Evolutionary conservation across 2,329 filamentous ascomycete species (phyloP).

Genomic region (Ophiostoma himal-ulmi): DNA sequence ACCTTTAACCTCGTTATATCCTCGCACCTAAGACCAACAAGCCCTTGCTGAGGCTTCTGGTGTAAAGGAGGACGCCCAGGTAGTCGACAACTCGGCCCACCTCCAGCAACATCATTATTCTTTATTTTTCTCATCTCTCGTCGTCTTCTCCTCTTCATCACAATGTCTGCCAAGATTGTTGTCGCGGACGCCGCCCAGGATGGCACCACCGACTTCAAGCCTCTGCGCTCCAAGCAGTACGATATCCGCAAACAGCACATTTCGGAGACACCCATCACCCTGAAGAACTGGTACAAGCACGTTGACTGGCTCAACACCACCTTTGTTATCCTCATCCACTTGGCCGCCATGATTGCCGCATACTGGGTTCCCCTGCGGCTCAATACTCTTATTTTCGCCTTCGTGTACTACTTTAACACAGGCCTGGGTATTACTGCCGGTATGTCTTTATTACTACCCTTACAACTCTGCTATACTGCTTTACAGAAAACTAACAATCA

Average conservation of each 20-base stretch:
- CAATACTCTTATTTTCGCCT: constrained; percentile 67
- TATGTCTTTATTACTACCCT: constrained; percentile 35
- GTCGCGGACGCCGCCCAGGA: constrained; percentile 43
- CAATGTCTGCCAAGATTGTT: constrained; percentile 36
- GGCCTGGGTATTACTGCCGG: constrained; percentile 74
- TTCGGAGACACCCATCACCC: constrained; percentile 73
- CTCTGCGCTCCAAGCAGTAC: constrained; percentile 43
- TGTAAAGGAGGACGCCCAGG: constrained; percentile 4
- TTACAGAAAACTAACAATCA: not conserved
- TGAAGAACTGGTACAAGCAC: constrained; percentile 82
- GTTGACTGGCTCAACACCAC: constrained; percentile 88
- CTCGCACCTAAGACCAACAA: not conserved
- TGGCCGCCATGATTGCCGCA: constrained; percentile 65
- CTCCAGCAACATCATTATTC: not conserved
- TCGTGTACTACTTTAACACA: constrained; percentile 78
- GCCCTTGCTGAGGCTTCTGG: constrained; percentile 19
- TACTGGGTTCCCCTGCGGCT: constrained; percentile 70
- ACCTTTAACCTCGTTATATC: not conserved
- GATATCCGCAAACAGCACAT: constrained; percentile 73
- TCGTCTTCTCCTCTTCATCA: constrained; percentile 16
- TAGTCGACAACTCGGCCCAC: not conserved
- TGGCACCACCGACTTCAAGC: constrained; percentile 52
- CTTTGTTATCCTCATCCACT: constrained; percentile 71
- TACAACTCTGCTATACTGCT: not conserved
- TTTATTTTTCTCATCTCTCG: not conserved